Evolutionary conservation across 2,329 filamentous ascomycete genomes (phyloP), one percentile per base, ranked within the genome.

Genomic region (Trichoderma gracile): DNA sequence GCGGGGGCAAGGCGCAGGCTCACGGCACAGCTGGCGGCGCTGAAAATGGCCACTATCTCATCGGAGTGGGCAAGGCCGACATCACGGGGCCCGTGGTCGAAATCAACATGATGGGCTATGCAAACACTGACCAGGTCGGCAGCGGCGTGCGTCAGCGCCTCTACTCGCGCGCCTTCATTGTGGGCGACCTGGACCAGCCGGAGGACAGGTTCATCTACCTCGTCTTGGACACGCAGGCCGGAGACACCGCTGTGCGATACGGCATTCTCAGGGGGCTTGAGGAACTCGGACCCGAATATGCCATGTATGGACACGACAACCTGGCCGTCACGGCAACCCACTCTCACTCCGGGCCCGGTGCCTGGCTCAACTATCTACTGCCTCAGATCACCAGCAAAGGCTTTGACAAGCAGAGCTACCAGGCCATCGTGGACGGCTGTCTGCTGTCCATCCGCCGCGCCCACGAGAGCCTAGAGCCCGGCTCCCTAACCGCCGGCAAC

Each of bases 251-350:
- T 1, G 83, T 97, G 46, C 86, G 93, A 46, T 87, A 94, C 76
- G 93, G 92, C 27, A 91, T 97, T 65, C 78, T 97, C 14, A 82
- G 92, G 59, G 89, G 86, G 1, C 78, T 97, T 14, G 81, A 82
- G 43, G 80, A 78, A 0, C 78, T 96, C 21, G 93, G 92, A 0
- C 77, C 81, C 6, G 87, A 90, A 5, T 96, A 93, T 73, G 80
- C 86, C 17, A 79, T 90, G 62, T 73, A 97, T 75, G 86, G 84
- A 53, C 86, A 90, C 71, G 83, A 89, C 68, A 97, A 96, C 70
- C 79, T 97, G 19, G 93, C 93, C n/a, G 84, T 97, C 19, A 95
- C 91, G 1, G 93, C 92, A 40, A 97, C 93, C 0, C 93, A 97
- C 74, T 94, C 91, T 2, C 93, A 97, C 77, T 89, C 92, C 19